Evolutionary conservation across 495 filamentous ascomycete species (phyloP), one percentile per base, ranked within the genome.

Genomic region (Aspergillus carlsbadensis): DNA sequence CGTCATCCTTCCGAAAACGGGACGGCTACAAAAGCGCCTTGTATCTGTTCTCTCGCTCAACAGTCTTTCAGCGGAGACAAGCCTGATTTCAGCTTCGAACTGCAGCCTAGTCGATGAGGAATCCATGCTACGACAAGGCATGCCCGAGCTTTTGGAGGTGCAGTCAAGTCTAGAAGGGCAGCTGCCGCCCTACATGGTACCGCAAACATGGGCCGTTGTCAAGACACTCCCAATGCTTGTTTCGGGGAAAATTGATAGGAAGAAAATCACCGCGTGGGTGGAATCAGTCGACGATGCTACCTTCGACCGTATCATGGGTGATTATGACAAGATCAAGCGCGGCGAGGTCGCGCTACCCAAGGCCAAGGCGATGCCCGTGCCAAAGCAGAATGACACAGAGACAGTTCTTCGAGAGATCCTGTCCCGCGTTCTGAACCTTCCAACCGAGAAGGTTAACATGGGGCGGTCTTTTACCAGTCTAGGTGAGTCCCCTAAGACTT

Each of bases 141-240:
- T 64, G 68, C 3, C 44, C 2, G 71, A 62, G 15, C 50, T 62
- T 31, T 21, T 54, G 17, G 69, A 71, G 7, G 69, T 79, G 6
- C 74, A 78, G 52, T 65, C 70, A 24, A 67, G 40, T 22, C 62
- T 77, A n/a, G 64, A 70, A 51, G 41, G 37, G 2, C 66, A 72
- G 24, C 52, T 80, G 3, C 77, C 77, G 0, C 57, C 69, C 7
- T 78, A 79, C 62, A 81, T 81, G 78, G 68, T 78, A 2, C 77
- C 77, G 0, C 65, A 77, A 24, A 66, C 71, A 1, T 81, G 71
- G 71, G 70, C 72, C 13, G 54, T 73, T 6, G 60, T 80, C 20
- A 67, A 73, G 34, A 64, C 62, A 15, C 60, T 81, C 4, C 78
- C 78, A 4, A 72, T 77, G 66, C 65, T 75, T 33, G 71, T 77